Evolutionary conservation across 139 green algal genomes (phyloP).

Genomic region (Picochlorum sp.): DNA sequence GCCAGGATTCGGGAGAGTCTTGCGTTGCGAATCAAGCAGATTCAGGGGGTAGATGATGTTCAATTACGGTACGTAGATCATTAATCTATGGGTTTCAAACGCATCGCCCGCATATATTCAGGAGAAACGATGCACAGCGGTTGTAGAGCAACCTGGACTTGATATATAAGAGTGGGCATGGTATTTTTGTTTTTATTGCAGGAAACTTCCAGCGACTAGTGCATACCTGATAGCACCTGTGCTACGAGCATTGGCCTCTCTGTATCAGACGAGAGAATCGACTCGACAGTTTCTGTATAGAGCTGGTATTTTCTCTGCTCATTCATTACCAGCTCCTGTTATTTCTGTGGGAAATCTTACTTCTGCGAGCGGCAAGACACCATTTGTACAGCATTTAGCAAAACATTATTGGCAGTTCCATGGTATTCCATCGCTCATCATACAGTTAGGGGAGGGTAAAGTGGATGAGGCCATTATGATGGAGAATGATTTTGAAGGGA

Average conservation of each 20-base stretch:
- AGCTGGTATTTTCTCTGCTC: constrained; percentile 17
- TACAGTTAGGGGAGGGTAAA: constrained; percentile 25
- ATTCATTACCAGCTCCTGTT: constrained; percentile 20
- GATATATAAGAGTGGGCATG: too few relatives aligned
- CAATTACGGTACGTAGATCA: constrained; percentile 3
- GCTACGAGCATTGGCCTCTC: constrained; percentile 5
- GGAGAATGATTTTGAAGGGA: constrained; percentile 16
- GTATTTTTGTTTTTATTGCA: constrained; percentile 1
- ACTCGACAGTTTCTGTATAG: constrained; percentile 23
- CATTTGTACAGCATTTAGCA: constrained; percentile 28
- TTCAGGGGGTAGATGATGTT: constrained; percentile 2
- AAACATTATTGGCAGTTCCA: constrained; percentile 19
- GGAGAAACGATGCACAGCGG: too few relatives aligned
- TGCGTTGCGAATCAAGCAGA: constrained; percentile 10
- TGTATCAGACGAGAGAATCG: constrained; percentile 10
- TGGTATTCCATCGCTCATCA: constrained; percentile 18
- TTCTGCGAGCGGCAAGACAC: constrained; percentile 28
- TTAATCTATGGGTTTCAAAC: background rate
- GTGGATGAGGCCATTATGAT: constrained; percentile 28
- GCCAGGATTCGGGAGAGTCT: background rate
- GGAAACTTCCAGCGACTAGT: constrained; percentile 11
- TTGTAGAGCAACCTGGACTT: too few relatives aligned
- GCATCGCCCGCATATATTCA: too few relatives aligned
- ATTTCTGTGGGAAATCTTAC: constrained; percentile 27
- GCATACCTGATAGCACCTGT: constrained; percentile 24